Conservation (phyloP, 345 rosid species). For the Eucalyptus rudis region DNA sequence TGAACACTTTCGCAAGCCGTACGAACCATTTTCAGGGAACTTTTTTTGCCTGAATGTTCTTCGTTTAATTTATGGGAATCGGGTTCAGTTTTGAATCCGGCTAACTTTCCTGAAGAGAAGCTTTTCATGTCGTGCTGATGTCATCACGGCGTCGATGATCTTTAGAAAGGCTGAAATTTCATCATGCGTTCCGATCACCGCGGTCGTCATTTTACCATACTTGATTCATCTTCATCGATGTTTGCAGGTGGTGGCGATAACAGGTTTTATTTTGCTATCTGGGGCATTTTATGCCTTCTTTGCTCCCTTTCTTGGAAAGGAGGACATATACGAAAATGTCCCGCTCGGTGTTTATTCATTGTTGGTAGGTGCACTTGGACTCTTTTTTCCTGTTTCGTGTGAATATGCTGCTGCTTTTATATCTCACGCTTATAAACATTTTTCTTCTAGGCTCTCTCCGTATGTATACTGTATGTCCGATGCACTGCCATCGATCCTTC, state of each 20-base stretch:
- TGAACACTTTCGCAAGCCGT: neutral
- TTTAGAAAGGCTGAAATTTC: neutral
- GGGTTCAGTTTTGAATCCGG: neutral
- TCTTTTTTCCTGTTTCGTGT: neutral
- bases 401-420: neutral
- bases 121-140: neutral
- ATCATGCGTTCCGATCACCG: neutral
- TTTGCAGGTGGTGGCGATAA: slow-evolving; percentile 69
- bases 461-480: slow-evolving; percentile 62
- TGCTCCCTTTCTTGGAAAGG: slow-evolving; percentile 84
- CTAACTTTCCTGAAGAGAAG: neutral
- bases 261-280: slow-evolving; percentile 62
- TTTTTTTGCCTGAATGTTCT: neutral
- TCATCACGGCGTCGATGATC: neutral
- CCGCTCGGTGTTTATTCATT: slow-evolving; percentile 67
- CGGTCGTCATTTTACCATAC: neutral
- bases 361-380: slow-evolving; percentile 29
- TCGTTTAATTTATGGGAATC: neutral
- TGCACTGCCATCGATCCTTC: slow-evolving; percentile 94
- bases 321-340: slow-evolving; percentile 41
- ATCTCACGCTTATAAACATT: neutral
- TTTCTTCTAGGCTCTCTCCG: slow-evolving; percentile 47
- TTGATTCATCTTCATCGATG: neutral
- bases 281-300: slow-evolving; percentile 82
- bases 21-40: neutral